Evolutionary conservation across 2,329 filamentous ascomycete genomes (phyloP), one percentile per base, ranked within the genome.

Genomic region (Tympanopsis confertula): DNA sequence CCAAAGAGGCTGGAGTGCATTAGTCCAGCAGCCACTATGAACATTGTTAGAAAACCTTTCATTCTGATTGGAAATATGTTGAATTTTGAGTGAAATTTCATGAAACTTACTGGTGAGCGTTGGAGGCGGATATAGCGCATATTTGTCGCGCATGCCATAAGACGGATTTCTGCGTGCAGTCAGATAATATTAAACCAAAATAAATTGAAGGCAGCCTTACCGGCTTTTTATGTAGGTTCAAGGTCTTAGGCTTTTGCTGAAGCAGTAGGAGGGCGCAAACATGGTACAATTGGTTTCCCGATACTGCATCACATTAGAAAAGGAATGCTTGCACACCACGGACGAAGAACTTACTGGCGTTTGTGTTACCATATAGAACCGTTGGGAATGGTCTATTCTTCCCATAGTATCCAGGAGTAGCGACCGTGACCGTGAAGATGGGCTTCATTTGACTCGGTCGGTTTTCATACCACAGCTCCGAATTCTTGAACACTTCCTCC

Each of bases 111-210:
- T 66, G 62, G 38, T 65, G 58, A 7, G 53, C 43, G 35, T 67
- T 67, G 3, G 58, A 61, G 2, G 58, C 54, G 1, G 60, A 62
- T 14, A 67, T 66, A 2, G 57, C 62, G 38, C 62, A 66, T 14
- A 66, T 63, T 40, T 64, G 60, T 1, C 62, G 53, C 0, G 63
- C 63, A 40, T 67, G 63, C 63, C 62, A 66, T 14, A 66, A 53
- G n/a, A 63, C 53, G 0, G 62, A 65, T 42, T 54, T 13, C 14
- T 55, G 42, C 55, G 37, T n/a, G 24, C n/a, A n/a, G n/a, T n/a
- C n/a, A n/a, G n/a, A n/a, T 3, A 17, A 17, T 18, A 13, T 35
- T 26, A 19, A 35, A 5, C 7, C 12, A 5, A n/a, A 7, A 28
- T 5, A 2, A 14, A n/a, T 12, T 17, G 26, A 14, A 20, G 10